phyloP scores from a whole-genome alignment of 441 rosid species.

The Kokia cookei region DNA sequence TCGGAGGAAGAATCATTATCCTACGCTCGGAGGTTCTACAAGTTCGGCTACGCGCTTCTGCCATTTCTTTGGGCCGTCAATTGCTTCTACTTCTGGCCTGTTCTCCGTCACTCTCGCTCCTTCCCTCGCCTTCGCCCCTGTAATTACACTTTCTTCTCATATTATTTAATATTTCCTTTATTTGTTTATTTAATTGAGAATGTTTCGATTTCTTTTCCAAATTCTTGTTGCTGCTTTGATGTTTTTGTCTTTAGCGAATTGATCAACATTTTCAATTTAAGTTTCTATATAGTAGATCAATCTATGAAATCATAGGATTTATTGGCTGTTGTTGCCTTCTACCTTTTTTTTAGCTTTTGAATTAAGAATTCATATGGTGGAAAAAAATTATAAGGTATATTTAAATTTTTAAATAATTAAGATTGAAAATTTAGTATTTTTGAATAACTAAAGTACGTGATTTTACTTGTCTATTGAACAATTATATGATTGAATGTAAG shows the following conservation, averaged over 20 bases:
- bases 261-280: not conserved
- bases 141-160: conserved; percentile 20
- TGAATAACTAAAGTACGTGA: not conserved
- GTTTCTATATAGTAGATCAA: not conserved
- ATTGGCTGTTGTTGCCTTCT: not conserved
- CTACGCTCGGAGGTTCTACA: conserved; percentile 81
- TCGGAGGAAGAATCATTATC: conserved; percentile 77
- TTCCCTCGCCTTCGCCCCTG: conserved; percentile 82
- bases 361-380: not conserved
- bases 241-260: not conserved
- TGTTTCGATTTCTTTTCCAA: not conserved
- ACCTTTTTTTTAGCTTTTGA: not conserved
- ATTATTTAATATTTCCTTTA: not conserved
- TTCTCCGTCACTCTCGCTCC: conserved; percentile 70
- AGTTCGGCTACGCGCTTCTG: conserved; percentile 77
- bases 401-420: too few species aligned
- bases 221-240: not conserved
- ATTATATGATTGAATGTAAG: not conserved
- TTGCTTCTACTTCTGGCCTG: conserved; percentile 99
- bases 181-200: not conserved
- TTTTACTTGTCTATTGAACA: not conserved
- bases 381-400: not conserved
- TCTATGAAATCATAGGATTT: not conserved
- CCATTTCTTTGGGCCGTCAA: conserved; percentile 97
- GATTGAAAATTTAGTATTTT: too few species aligned